A percentile compares a stretch with the other conserved stretches of the same genome.
phyloP scores from a whole-genome alignment of 2,329 filamentous ascomycete genomes.

The Plenodomus biglobosus region DNA sequence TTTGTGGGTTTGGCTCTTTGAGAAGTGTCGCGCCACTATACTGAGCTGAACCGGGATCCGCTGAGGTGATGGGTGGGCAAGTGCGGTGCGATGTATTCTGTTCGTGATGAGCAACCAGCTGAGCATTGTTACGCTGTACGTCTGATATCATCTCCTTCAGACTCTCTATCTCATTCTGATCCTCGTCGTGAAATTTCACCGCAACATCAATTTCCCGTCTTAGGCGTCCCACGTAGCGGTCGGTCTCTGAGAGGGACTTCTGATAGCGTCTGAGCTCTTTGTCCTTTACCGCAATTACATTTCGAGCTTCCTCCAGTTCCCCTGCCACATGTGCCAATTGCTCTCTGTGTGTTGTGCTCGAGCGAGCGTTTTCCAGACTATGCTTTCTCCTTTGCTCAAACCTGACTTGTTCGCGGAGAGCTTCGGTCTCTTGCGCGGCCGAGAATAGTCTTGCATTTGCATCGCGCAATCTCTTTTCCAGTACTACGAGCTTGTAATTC shows the following conservation, averaged over 20 bases:
- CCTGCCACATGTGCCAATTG: constrained; percentile 40
- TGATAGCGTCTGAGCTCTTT: constrained; percentile 24
- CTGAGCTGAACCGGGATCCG: constrained; percentile 31
- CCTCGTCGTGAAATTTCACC: constrained; percentile 15
- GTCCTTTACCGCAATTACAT: constrained; percentile 22
- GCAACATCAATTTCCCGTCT: constrained; percentile 22
- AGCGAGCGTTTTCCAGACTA: constrained; percentile 35
- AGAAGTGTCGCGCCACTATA: constrained; percentile 40
- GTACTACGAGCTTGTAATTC: constrained; percentile 28
- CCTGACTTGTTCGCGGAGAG: constrained; percentile 27
- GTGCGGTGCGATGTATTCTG: constrained; percentile 28
- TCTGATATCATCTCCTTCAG: constrained; percentile 26
- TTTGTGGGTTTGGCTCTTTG: constrained; percentile 22
- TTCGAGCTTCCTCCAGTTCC: constrained; percentile 30
- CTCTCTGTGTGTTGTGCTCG: constrained; percentile 36
- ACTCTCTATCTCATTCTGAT: constrained; percentile 31
- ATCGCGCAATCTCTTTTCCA: constrained; percentile 35
- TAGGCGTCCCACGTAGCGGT: constrained; percentile 21
- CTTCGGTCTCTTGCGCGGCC: constrained; percentile 26
- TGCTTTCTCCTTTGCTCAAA: constrained; percentile 31
- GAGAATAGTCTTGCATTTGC: constrained; percentile 32
- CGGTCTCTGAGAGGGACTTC: constrained; percentile 17
- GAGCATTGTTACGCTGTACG: constrained; percentile 32
- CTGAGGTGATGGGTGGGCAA: constrained; percentile 20
- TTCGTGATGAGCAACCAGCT: constrained; percentile 39